These are phyloP conservation scores for Talaromyces sp. DNA, from an alignment of 2,329 filamentous ascomycete genomes.

Conservation along the genomic window DNA sequence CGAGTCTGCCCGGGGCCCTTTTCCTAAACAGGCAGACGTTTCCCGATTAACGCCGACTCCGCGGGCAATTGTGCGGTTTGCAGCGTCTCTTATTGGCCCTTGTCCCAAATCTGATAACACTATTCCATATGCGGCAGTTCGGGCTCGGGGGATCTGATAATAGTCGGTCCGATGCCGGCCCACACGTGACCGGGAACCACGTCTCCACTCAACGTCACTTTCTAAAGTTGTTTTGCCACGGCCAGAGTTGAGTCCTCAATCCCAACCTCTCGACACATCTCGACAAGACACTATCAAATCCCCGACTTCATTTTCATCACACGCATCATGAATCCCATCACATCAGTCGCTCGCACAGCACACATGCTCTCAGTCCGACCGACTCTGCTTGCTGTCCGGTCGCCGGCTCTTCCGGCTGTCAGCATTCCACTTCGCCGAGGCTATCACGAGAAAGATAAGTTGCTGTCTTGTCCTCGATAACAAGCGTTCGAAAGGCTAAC, in stretches of 20 bases:
- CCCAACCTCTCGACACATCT: not conserved
- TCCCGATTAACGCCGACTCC: not conserved
- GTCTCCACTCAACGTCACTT: not conserved
- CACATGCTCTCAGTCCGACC: slow-evolving; percentile 10
- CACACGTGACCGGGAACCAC: slow-evolving; percentile 1
- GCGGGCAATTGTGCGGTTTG: not conserved
- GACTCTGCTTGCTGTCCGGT: slow-evolving; percentile 5
- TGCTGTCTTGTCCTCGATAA: not conserved
- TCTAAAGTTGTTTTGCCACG: slow-evolving; percentile 6
- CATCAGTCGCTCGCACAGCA: slow-evolving; percentile 6
- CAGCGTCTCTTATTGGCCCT: not conserved
- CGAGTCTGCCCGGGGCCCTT: not conserved
- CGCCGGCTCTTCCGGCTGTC: slow-evolving; percentile 4
- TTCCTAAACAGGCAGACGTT: not conserved
- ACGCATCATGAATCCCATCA: slow-evolving; percentile 10
- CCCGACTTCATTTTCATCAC: not conserved
- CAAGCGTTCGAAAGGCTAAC: not conserved
- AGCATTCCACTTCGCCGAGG: slow-evolving; percentile 27
- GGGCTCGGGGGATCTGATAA: slow-evolving; percentile 2
- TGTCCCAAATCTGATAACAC: slow-evolving; percentile 2
- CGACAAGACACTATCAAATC: not conserved
- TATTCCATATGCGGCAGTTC: not conserved
- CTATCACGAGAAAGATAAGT: slow-evolving; percentile 64
- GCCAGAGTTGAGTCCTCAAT: not conserved
- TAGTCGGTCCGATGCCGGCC: slow-evolving; percentile 6